Evolutionary conservation across 495 filamentous ascomycete genomes (phyloP), one percentile per base, ranked within the genome.

Genomic region (Amphirosellinia nigrospora): DNA sequence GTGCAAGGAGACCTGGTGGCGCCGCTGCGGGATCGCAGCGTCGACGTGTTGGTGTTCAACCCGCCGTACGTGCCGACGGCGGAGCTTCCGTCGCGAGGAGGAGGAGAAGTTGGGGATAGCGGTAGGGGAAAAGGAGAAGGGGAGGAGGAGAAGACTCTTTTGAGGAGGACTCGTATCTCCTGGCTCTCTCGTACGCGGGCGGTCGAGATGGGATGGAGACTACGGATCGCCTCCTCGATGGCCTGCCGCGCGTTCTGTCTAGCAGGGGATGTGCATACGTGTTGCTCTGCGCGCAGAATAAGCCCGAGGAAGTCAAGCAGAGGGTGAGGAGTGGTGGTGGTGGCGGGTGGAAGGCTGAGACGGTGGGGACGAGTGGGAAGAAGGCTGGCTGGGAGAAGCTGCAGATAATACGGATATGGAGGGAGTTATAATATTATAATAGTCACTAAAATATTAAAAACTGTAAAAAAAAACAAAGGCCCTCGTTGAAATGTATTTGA

Each of bases 1-100:
- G 53, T 92, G 11, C 88, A 86, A 21, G 89, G 86, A 5, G 91
- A 97, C 73, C 84, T 99, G 0, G 80, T 82, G 10, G 76, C 84
- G 15, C 80, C 90, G 2, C 67, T 97, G 7, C 82, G 86, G 2
- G 71, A 79, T 0, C 79, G 84, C 3, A 75, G 76, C 43, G 88
- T 97, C 0, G 96, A 98, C 76, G 86, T 99, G 28, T 82, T 98
- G 36, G 86, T 99, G 39, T 98, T 98, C 85, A 99, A 99, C 77
- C 96, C 96, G 41, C 96, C 96, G 0, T 99, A 99, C 73, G 96
- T 98, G 8, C 96, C 96, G 6, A 94, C 93, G 1, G 81, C 87
- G 19, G 86, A 88, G n/a, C 73, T 97, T 34, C 94, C 81, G 10
- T 67, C 80, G 74, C 11, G 60, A 34, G 52, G 28, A 9, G 75